Conservation (phyloP, 306 rosid genomes). For the Acmispon strigosus region DNA sequence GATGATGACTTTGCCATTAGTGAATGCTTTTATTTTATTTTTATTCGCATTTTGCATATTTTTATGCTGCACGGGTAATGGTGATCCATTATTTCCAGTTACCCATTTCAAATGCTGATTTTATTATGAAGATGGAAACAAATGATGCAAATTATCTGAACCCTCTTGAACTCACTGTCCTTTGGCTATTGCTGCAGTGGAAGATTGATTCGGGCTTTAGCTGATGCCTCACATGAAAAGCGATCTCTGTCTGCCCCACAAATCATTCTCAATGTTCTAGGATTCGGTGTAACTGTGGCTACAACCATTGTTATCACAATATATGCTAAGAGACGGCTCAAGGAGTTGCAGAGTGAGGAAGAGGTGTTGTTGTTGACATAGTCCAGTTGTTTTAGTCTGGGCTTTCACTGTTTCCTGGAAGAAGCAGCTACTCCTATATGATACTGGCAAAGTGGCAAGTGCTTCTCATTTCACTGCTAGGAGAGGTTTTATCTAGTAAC, state of each 20-base stretch:
- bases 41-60: background rate
- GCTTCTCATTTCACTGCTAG: conserved; percentile 22
- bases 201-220: conserved; percentile 70
- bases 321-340: conserved; percentile 63
- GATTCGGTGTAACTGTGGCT: conserved; percentile 65
- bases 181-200: conserved; percentile 51
- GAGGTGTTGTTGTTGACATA: conserved; percentile 54
- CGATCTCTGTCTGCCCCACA: conserved; percentile 69
- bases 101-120: background rate
- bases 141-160: background rate
- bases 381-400: conserved; percentile 27
- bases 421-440: conserved; percentile 11
- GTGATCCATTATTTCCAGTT: background rate
- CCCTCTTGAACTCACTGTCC: conserved; percentile 1
- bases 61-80: background rate
- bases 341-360: conserved; percentile 55
- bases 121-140: conserved; percentile 5
- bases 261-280: conserved; percentile 58
- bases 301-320: conserved; percentile 65
- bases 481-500: conserved; percentile 33
- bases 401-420: conserved; percentile 1
- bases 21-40: background rate
- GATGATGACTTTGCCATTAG: background rate
- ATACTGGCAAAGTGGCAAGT: background rate
- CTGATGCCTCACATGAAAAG: conserved; percentile 70